Base-by-base conservation (phyloP, 352 stramenopile genomes). In the Lagenidium giganteum region DNA sequence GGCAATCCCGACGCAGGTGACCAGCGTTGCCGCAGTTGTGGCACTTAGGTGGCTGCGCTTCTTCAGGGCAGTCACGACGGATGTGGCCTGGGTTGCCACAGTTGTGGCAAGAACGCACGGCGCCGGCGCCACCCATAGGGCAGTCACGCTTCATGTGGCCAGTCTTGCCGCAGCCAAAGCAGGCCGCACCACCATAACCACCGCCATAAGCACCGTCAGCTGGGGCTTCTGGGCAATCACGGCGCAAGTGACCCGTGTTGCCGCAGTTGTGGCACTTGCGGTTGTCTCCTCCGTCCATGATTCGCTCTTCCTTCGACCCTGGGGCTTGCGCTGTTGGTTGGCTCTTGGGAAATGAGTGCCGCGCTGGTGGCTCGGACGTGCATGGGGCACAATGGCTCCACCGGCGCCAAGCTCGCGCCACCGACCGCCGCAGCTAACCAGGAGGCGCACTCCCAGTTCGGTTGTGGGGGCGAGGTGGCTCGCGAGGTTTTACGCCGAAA, bases 201-300 rank as follows among this genome's bases (percentile, higher is more conserved):
- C 51, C 54, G 33, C 65, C 53, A 37, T 52, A 63, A 39, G 51
- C 51, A 28, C 32, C 54, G 26, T 70, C 59, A 5, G 70, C 51
- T 14, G 70, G 59, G 4, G 66, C 55, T 45, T 87, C 62, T 5
- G 80, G 72, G 69, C 80, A 92, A 57, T 92, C 76, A 28, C 80
- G 80, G 42, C 74, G 74, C 17, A 89, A 40, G 63, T 92, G 80
- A 52, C 80, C 80, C 6, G 42, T 45, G 49, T 92, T 63, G 51
- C 76, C 74, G 64, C 80, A 91, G 67, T 71, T 87, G 73, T 88
- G 73, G 71, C 77, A 92, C 63, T 84, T 85, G 57, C 79, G 79
- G 18, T n/a, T n/a, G n/a, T n/a, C n/a, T n/a, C n/a, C n/a, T n/a
- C n/a, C n/a, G n/a, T n/a, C n/a, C n/a, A n/a, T n/a, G n/a, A n/a